Percentiles rank a stretch among this genome's conserved stretches.
Conservation (phyloP, 768 basidiomycete genomes). For the Lentinula boryana region DNA sequence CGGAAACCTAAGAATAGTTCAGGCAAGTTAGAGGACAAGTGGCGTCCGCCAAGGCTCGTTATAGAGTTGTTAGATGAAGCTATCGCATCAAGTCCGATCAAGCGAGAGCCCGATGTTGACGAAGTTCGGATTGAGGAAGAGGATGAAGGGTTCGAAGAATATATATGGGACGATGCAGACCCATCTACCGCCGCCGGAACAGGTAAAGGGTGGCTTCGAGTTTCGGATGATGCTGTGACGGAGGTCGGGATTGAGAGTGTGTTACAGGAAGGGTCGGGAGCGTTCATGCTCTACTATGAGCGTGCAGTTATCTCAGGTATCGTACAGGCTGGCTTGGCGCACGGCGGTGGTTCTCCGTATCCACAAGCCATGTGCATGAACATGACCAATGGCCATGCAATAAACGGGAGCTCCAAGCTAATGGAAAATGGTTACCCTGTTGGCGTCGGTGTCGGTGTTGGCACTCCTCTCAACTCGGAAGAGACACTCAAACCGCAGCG, state of each 20-base stretch:
- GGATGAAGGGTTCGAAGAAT: constrained; percentile 24
- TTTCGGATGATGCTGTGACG: constrained; percentile 79
- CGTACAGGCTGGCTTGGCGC: constrained; percentile 7
- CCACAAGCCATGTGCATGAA: neutral
- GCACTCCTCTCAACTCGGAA: constrained; percentile 43
- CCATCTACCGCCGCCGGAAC: constrained; percentile 21
- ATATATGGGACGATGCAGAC: constrained; percentile 54
- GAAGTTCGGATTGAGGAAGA: constrained; percentile 16
- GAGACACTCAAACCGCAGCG: constrained; percentile 58
- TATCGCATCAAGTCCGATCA: neutral
- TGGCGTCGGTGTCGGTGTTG: constrained; percentile 8
- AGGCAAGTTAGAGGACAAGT: constrained; percentile 31
- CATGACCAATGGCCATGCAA: neutral
- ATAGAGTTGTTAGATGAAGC: constrained; percentile 14
- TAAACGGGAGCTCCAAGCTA: neutral
- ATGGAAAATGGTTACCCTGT: constrained; percentile 1
- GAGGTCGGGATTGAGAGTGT: constrained; percentile 75
- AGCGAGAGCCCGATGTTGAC: constrained; percentile 6
- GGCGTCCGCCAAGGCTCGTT: constrained; percentile 29
- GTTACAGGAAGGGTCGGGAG: constrained; percentile 63
- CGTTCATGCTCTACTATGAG: constrained; percentile 97
- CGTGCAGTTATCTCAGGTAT: constrained; percentile 30
- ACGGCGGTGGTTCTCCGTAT: neutral
- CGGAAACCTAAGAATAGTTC: constrained; percentile 56
- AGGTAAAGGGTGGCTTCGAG: constrained; percentile 78